These are phyloP conservation scores for Chenopodium album DNA, from an alignment of 148 eudicot genomes.

Conservation along the genomic window DNA sequence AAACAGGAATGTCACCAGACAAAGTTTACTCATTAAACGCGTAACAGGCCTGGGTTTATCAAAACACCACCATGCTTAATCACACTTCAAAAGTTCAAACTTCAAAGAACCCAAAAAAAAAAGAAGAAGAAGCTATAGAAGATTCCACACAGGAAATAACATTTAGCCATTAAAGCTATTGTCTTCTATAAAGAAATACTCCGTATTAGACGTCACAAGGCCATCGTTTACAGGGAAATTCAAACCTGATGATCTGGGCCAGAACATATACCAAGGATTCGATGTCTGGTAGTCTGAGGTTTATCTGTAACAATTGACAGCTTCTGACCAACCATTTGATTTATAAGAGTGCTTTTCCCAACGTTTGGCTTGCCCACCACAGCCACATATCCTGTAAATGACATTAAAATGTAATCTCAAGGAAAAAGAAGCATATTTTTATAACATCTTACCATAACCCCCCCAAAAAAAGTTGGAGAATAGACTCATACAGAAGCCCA, in stretches of 20 bases:
- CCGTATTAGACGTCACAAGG: background rate
- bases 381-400: slow-evolving; percentile 80
- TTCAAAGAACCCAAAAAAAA: no score
- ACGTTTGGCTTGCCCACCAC: slow-evolving; percentile 98
- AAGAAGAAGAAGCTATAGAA: background rate
- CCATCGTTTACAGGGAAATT: slow-evolving; percentile 27
- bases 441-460: background rate
- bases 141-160: background rate
- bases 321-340: slow-evolving; percentile 97
- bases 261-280: slow-evolving; percentile 95
- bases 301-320: slow-evolving; percentile 92
- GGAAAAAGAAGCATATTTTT: background rate
- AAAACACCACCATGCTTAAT: background rate
- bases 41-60: background rate
- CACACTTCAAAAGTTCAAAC: background rate
- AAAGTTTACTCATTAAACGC: background rate
- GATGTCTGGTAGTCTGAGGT: slow-evolving; percentile 98
- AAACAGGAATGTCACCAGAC: background rate
- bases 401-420: background rate
- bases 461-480: no score
- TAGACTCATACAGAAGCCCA: background rate
- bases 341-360: slow-evolving; percentile 93
- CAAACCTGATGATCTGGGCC: slow-evolving; percentile 89
- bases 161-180: background rate
- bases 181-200: background rate